Percentiles rank a stretch among this genome's conserved stretches.
Evolutionary conservation across 2,329 filamentous ascomycete genomes (phyloP).

Genomic region (Cryphonectria parasitica): DNA sequence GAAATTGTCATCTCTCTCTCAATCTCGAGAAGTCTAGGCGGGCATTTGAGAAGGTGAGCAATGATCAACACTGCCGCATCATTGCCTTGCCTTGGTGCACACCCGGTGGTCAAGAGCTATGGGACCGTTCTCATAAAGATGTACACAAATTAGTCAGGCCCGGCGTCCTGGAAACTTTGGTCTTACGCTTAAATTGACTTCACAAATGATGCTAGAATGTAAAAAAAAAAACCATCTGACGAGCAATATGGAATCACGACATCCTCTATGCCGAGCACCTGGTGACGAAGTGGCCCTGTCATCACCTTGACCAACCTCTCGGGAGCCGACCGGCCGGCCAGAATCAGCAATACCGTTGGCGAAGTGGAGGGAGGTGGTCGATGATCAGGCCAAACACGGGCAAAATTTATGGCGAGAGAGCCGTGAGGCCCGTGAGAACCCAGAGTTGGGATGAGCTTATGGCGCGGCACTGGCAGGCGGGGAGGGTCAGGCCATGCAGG

Average conservation of each 20-base stretch:
- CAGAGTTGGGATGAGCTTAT: not conserved
- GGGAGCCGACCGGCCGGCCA: not conserved
- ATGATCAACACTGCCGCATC: not conserved
- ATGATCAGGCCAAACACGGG: conserved; percentile 4
- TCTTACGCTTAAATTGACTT: not conserved
- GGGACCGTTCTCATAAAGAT: not conserved
- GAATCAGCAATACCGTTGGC: not conserved
- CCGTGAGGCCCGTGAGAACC: not conserved
- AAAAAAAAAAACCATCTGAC: not conserved
- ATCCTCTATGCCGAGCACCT: not conserved
- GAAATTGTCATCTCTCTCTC: too few relatives aligned
- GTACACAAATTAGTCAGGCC: not conserved
- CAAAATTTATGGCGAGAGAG: not conserved
- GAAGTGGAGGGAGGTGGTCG: not conserved
- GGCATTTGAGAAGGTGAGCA: too few relatives aligned
- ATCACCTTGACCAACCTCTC: not conserved
- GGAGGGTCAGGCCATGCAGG: not conserved
- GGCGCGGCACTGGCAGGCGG: not conserved
- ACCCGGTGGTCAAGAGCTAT: too few relatives aligned
- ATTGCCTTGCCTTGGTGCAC: not conserved
- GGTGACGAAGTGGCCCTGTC: not conserved
- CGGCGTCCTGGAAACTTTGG: not conserved
- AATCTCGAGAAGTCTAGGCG: too few relatives aligned
- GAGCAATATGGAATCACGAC: not conserved
- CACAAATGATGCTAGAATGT: not conserved